Base-by-base conservation (phyloP, 441 rosid genomes). In the Euphorbia celastroides region DNA sequence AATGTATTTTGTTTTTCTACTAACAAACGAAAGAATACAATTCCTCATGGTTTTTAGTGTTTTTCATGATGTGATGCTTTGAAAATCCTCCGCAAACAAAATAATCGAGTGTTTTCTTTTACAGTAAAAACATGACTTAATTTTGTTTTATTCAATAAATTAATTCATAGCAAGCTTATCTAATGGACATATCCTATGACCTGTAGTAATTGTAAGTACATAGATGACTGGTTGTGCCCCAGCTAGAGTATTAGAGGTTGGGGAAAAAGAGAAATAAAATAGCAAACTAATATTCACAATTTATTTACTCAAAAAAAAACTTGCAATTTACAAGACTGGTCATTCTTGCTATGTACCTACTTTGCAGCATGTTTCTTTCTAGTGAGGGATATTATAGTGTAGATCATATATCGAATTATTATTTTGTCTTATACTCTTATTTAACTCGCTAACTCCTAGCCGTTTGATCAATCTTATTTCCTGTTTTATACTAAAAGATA, bases 101-200 rank as follows among this genome's bases (percentile, higher is more conserved):
- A 48, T 67, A 57, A 54, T 54, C 22, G 31, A n/a, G 22, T 16
- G 7, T 57, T 57, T 28, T 25, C 44, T 44, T 20, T 27, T 20
- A 19, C 23, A 19, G 22, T 51, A 19, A n/a, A n/a, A n/a, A n/a
- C n/a, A n/a, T n/a, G n/a, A n/a, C n/a, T n/a, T n/a, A n/a, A n/a
- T n/a, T n/a, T n/a, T n/a, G n/a, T n/a, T n/a, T n/a, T 19, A 5
- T 51, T 11, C 26, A 19, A 20, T 6, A 19, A 17, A 51, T 51
- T n/a, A n/a, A 20, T 25, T 5, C 5, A 23, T 20, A 42, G 27
- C 28, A 31, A 42, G 46, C 56, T 51, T 56, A 62, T 62, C 59
- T 69, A 60, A 64, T 32, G 66, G 67, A 55, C 60, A 63, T 69
- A 66, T 62, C 72, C 59, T 71, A 34, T 66, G 70, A 62, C 69